Base-by-base conservation (phyloP, 169 alveolate genomes). In the Amoebophrya sp. region DNA sequence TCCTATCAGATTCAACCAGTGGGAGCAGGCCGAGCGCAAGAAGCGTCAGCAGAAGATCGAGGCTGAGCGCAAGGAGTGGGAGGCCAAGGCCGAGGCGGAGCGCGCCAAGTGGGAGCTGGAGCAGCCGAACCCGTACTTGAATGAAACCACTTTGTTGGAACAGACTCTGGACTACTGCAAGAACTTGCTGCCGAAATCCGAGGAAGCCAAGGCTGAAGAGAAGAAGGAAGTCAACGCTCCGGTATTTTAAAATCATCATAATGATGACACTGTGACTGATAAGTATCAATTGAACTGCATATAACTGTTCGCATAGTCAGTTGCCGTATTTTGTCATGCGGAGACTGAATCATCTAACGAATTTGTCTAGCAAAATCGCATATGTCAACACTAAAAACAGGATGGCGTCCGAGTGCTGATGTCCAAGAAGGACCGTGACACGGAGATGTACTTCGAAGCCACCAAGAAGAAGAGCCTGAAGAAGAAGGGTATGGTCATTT, bases 11-110 rank as follows among this genome's bases (percentile, higher is more conserved):
- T 66, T 66, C 83, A 66, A 66, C 83, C 83, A 66, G 83, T 66
- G 83, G 83, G 83, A 66, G 83, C 83, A 66, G 83, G 83, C 32
- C 18, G 83, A 66, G 83, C 29, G 83, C 29, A 66, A 66, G 83
- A 66, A 66, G 83, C 29, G 35, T 2, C 83, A 66, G 83, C 83
- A 12, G 83, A 18, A n/a, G 39, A n/a, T n/a, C 10, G 83, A 66
- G 83, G 83, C 1, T 0, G 39, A 66, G 83, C 83, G 83, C 83
- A 66, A 66, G 83, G 1, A 0, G 12, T 66, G 83, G 83, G 83
- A 66, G 35, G 83, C 83, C 83, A n/a, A 18, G 29, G 32, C 32
- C 35, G 83, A 66, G 35, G 83, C 83, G 2, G 83, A 66, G 83
- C 12, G 32, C 35, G 83, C 83, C 29, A 18, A n/a, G 39, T 25